Base-by-base conservation (phyloP, 192 early-diverging fungal genomes). In the Backusella australiensis region DNA sequence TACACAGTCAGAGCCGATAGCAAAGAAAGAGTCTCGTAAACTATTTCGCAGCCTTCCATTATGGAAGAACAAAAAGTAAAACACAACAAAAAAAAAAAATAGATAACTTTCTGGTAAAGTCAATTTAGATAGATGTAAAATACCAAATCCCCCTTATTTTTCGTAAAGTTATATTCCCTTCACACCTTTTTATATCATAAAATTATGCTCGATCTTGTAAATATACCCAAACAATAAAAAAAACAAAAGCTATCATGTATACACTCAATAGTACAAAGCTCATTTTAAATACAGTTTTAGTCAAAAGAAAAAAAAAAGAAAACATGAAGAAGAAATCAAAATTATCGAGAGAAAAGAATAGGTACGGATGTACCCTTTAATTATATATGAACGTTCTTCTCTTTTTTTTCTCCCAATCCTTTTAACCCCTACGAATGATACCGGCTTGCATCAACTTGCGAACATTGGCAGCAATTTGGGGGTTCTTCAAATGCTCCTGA, bases 401-500 rank as follows among this genome's bases (percentile, higher is more conserved):
- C n/a, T n/a, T n/a, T n/a, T n/a, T n/a, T n/a, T 63, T 29, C 1
- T 63, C 23, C 21, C 56, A 63, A 29, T 29, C 56, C 46, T 34
- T 69, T 46, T 92, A 94, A 67, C 86, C 91, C 79, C 90, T 84
- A 63, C 89, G 89, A 75, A 96, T 83, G 71, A 96, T 87, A 73
- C 98, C 98, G 44, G 97, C 97, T 68, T 90, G 89, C 77, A 97
- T 91, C 71, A 99, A 88, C 78, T 92, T 96, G 81, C 95, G 92
- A 84, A 99, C 92, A 83, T 98, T 99, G 76, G 91, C 89, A n/a
- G 96, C 95, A 69, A 99, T 89, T 29, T 81, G 82, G 2, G 96
- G 96, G 90, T 98, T 98, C 89, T 97, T 96, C 84, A 99, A 86
- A 77, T 99, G 97, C 86, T 98, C 97, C 73, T 91, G 91, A 34